These are phyloP conservation scores for Oidiodendron maius DNA, from an alignment of 495 filamentous ascomycete genomes.

Conservation along the genomic window DNA sequence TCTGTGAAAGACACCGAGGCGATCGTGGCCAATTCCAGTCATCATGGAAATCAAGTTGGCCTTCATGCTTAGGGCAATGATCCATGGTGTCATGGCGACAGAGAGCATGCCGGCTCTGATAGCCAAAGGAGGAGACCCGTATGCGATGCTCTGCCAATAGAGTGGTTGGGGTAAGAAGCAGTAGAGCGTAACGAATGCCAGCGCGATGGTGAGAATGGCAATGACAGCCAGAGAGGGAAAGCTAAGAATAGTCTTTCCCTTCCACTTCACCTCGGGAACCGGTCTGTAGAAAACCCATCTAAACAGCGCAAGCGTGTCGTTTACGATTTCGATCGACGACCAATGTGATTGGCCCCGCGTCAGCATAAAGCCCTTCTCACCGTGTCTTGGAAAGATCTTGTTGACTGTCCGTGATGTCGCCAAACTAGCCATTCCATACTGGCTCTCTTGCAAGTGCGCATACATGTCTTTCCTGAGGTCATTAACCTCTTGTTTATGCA, in stretches of 20 bases:
- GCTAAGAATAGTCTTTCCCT: conserved; percentile 55
- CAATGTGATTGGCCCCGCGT: conserved; percentile 60
- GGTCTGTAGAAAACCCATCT: conserved; percentile 84
- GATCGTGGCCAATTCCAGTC: conserved; percentile 87
- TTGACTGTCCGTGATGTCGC: conserved; percentile 58
- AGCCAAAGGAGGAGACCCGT: conserved; percentile 83
- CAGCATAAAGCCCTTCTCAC: conserved; percentile 39
- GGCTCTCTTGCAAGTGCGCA: conserved; percentile 53
- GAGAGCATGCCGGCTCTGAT: conserved; percentile 91
- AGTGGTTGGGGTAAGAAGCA: conserved; percentile 78
- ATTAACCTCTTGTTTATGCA: conserved; percentile 68
- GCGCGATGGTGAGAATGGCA: conserved; percentile 53
- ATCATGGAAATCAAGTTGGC: conserved; percentile 79
- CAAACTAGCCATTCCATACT: conserved; percentile 62
- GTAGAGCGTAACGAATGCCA: conserved; percentile 72
- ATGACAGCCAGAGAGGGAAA: conserved; percentile 73
- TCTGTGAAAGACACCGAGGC: conserved; percentile 87
- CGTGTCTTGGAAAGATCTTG: conserved; percentile 62
- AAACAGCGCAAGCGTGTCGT: conserved; percentile 69
- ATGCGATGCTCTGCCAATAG: conserved; percentile 75
- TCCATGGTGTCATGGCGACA: conserved; percentile 91
- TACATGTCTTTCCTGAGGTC: conserved; percentile 26
- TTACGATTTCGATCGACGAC: conserved; percentile 63
- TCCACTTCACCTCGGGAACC: conserved; percentile 58
- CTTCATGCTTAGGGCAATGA: conserved; percentile 84